A percentile compares a stretch with the other conserved stretches of the same genome.
Conservation (phyloP, 306 rosid genomes). For the Vachellia pachyceras region DNA sequence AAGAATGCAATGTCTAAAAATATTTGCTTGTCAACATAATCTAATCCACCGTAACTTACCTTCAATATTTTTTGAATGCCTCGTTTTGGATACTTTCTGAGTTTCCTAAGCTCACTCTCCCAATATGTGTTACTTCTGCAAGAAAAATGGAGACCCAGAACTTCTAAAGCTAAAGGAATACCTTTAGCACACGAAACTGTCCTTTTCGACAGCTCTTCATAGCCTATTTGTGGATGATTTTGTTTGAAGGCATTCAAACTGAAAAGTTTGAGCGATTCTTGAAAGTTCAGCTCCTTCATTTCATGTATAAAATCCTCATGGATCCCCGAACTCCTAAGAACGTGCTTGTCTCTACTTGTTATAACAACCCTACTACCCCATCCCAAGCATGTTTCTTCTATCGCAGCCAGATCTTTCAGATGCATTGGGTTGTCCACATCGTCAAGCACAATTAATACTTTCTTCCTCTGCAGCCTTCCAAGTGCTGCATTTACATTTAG, state of each 20-base stretch:
- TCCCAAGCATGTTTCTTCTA: conserved; percentile 3
- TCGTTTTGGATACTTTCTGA: conserved; percentile 6
- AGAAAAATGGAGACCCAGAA: conserved; percentile 32
- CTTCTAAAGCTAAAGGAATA: conserved; percentile 28
- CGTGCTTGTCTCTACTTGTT: conserved; percentile 39
- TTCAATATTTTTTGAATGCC: conserved; percentile 25
- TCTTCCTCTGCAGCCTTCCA: conserved; percentile 30
- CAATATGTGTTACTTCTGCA: neutral
- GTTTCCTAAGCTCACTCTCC: conserved; percentile 15
- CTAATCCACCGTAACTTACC: conserved; percentile 40
- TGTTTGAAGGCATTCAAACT: conserved; percentile 25
- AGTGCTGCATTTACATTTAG: neutral
- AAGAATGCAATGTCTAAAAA: conserved; percentile 41
- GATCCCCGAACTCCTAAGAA: neutral
- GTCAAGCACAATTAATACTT: conserved; percentile 38
- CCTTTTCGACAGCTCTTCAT: conserved; percentile 19
- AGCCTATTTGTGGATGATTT: conserved; percentile 24
- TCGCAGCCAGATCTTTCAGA: neutral
- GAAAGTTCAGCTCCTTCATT: conserved; percentile 25
- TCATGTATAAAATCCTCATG: conserved; percentile 7
- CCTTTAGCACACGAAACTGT: neutral
- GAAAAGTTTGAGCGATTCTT: conserved; percentile 46
- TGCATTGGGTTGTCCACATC: conserved; percentile 26
- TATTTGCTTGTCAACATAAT: neutral
- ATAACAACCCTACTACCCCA: conserved; percentile 35